phyloP scores from a whole-genome alignment of 257 asterid genomes.

The Primulina eburnea region DNA sequence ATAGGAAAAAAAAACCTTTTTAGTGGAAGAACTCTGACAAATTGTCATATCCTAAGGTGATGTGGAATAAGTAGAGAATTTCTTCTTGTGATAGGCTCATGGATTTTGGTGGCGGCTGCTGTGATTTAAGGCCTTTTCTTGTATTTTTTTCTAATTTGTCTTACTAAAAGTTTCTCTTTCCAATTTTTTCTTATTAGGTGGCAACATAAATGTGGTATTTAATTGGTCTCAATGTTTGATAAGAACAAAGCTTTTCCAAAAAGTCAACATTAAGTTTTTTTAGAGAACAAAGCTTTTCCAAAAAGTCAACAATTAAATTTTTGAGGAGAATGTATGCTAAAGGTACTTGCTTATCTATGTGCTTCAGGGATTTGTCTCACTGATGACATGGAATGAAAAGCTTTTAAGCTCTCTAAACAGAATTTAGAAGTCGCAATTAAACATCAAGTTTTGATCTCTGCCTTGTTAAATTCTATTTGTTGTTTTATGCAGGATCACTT shows the following conservation, averaged over 20 bases:
- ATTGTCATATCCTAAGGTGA: not conserved
- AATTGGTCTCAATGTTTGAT: not conserved
- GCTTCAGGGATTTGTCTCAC: conserved; percentile 7
- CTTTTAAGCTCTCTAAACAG: not conserved
- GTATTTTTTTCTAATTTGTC: too few relatives aligned
- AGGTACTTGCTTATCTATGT: not conserved
- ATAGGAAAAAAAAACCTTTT: not conserved
- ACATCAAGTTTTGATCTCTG: conserved; percentile 22
- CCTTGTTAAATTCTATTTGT: conserved; percentile 19
- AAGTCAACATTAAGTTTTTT: too few relatives aligned
- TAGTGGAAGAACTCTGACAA: not conserved
- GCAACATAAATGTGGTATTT: not conserved
- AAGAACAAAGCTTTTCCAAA: not conserved
- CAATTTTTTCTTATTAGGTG: too few relatives aligned
- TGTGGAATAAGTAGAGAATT: too few relatives aligned
- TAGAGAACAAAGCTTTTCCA: not conserved
- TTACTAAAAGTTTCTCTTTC: too few relatives aligned
- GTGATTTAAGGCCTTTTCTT: too few relatives aligned
- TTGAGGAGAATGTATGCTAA: not conserved
- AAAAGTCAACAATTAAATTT: not conserved
- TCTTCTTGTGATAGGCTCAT: too few relatives aligned
- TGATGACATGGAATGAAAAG: not conserved
- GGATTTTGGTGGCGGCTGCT: too few relatives aligned
- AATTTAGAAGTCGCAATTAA: conserved; percentile 17
- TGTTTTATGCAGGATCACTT: conserved; percentile 69